A percentile compares a stretch with the other conserved stretches of the same genome.
Conservation (phyloP, 2,329 filamentous ascomycete genomes). For the Aspergillus pseudotamarii region DNA sequence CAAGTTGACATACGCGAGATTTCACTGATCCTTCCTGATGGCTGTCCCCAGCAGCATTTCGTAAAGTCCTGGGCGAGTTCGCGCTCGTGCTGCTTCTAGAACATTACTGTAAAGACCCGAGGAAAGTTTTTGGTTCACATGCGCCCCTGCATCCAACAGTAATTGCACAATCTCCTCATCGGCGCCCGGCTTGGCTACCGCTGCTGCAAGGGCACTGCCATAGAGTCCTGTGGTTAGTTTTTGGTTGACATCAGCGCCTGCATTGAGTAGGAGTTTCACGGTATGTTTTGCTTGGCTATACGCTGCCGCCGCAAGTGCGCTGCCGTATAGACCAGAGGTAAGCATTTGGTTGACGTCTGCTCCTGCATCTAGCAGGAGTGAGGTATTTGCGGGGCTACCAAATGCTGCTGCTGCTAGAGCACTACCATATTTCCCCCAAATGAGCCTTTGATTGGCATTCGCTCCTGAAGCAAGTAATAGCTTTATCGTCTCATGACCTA, state of each 20-base stretch:
- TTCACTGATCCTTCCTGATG: not conserved
- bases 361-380: not conserved
- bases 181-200: not conserved
- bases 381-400: not conserved
- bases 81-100: not conserved
- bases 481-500: not conserved
- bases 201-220: not conserved
- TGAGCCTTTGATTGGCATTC: not conserved
- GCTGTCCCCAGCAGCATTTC: not conserved
- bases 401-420: not conserved
- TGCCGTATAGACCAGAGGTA: not conserved
- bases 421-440: not conserved
- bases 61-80: not conserved
- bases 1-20: not conserved
- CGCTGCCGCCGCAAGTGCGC: not conserved
- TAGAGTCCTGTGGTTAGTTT: not conserved
- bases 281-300: not conserved
- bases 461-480: not conserved
- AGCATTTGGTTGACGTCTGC: not conserved
- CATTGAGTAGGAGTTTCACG: not conserved
- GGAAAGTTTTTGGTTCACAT: not conserved
- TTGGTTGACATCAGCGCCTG: not conserved
- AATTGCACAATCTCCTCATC: not conserved
- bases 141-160: conserved; percentile 3
- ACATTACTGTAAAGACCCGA: not conserved